phyloP scores from a whole-genome alignment of 1,284 basidiomycete species.

The Fomitopsis pinicola region DNA sequence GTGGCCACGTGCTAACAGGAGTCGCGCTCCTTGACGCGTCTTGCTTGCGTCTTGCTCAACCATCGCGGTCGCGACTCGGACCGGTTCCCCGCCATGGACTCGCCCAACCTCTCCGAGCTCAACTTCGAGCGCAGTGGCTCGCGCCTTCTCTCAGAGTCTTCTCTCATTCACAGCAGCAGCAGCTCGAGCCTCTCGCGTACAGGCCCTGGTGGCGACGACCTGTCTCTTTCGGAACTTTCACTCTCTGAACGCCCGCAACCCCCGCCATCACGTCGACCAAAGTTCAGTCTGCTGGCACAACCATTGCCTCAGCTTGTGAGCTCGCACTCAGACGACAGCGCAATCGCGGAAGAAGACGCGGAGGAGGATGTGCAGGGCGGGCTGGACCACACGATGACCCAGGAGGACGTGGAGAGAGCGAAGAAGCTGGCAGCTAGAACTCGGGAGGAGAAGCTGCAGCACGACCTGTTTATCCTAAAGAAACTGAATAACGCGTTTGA shows the following conservation, averaged over 20 bases:
- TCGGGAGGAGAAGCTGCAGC: conserved; percentile 68
- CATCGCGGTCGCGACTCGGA: neutral
- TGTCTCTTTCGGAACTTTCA: conserved; percentile 62
- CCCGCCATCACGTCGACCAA: conserved; percentile 16
- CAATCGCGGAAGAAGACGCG: conserved; percentile 26
- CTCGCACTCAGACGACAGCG: conserved; percentile 15
- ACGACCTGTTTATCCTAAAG: conserved; percentile 64
- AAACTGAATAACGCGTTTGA: conserved; percentile 69
- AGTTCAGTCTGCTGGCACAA: conserved; percentile 40
- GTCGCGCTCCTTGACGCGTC: conserved; percentile 3
- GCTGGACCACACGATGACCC: conserved; percentile 25
- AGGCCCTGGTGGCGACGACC: conserved; percentile 46
- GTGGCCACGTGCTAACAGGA: conserved; percentile 1
- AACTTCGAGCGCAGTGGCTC: conserved; percentile 35
- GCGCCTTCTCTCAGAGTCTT: conserved; percentile 49
- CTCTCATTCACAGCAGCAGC: conserved; percentile 31
- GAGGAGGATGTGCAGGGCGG: conserved; percentile 18
- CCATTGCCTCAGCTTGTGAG: conserved; percentile 12
- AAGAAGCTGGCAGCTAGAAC: conserved; percentile 33
- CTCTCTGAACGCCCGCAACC: conserved; percentile 33
- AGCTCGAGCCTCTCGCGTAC: conserved; percentile 38
- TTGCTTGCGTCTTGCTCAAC: neutral
- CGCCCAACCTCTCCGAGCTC: conserved; percentile 31
- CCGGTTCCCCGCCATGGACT: conserved; percentile 23
- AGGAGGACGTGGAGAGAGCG: conserved; percentile 25